Percentiles rank a stretch among this genome's conserved stretches.
These are phyloP conservation scores for Clarireedia paspali DNA, from an alignment of 2,329 filamentous ascomycete species.

Conservation along the genomic window DNA sequence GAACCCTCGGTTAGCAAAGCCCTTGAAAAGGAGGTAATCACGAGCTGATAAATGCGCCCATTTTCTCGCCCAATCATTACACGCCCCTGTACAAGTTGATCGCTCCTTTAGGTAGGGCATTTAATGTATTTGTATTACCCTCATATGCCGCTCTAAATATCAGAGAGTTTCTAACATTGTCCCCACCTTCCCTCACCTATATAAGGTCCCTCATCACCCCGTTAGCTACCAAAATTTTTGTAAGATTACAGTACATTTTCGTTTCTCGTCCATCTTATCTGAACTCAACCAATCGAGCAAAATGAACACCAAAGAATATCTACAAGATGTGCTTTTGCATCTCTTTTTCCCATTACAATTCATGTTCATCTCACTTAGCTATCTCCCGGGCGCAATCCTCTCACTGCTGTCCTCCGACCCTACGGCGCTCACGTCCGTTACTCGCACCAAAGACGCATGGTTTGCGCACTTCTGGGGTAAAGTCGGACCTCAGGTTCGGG, in stretches of 20 bases:
- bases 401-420: slow-evolving; percentile 34
- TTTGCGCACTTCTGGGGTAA: slow-evolving; percentile 55
- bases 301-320: slow-evolving; percentile 4
- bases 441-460: slow-evolving; percentile 37
- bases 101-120: too few species aligned
- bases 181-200: too few species aligned
- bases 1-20: too few species aligned
- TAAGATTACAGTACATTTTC: not conserved
- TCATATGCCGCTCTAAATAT: too few species aligned
- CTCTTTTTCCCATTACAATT: slow-evolving; percentile 44
- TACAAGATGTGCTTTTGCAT: slow-evolving; percentile 12
- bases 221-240: too few species aligned
- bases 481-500: slow-evolving; percentile 43
- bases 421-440: slow-evolving; percentile 34
- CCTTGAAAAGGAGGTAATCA: too few species aligned
- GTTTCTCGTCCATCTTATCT: not conserved
- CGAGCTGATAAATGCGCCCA: too few species aligned
- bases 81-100: too few species aligned
- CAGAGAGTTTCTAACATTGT: too few species aligned
- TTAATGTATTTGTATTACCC: too few species aligned
- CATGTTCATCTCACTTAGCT: slow-evolving; percentile 39
- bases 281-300: not conserved
- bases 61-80: too few species aligned
- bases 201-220: too few species aligned
- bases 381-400: slow-evolving; percentile 44